Base-by-base conservation (phyloP, 257 asterid genomes). In the Eustoma russellianum region DNA sequence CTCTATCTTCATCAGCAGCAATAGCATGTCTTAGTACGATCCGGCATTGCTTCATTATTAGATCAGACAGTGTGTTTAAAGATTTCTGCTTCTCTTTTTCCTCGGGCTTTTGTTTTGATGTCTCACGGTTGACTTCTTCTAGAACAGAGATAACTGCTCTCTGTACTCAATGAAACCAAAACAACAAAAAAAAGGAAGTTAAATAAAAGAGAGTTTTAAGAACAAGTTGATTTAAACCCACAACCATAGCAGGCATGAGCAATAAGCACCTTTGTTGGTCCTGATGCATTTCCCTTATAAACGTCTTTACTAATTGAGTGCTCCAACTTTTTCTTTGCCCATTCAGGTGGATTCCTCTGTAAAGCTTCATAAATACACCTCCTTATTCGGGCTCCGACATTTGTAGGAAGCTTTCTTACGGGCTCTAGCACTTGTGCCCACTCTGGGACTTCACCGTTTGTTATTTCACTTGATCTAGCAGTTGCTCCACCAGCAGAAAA, bases 201-300 rank as follows among this genome's bases (percentile, higher is more conserved):
- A 14, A 17, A 28, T 52, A 38, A 38, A 38, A 38, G 10, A 38
- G 43, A 38, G 41, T 19, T 30, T 17, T 41, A 34, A 60, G 50
- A 15, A 28, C 34, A 59, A 53, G 43, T 33, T 51, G 63, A 50
- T 17, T 12, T 40, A 17, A 15, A n/a, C 19, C 41, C 46, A 59
- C 41, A 50, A 45, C 61, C 55, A 63, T 45, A 56, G 57, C 44
- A 52, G 2, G 33, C 17, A 58, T 44, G 41, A 49, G 30, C 35
- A 58, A 41, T 52, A 50, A 66, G 64, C 71, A 91, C 98, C 98
- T 92, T 92, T 53, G 99, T 92, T 28, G 99, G 99, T 48, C 97
- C 99, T 9, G 99, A 85, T 57, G 99, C 99, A 68, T 92, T 92
- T 50, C 99, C 95, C 72, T 92, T 92, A 75, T 92, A 92, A 16